A percentile compares a stretch with the other conserved stretches of the same genome.
These are phyloP conservation scores for Populus hybrid DNA, from an alignment of 441 rosid species.

Conservation along the genomic window DNA sequence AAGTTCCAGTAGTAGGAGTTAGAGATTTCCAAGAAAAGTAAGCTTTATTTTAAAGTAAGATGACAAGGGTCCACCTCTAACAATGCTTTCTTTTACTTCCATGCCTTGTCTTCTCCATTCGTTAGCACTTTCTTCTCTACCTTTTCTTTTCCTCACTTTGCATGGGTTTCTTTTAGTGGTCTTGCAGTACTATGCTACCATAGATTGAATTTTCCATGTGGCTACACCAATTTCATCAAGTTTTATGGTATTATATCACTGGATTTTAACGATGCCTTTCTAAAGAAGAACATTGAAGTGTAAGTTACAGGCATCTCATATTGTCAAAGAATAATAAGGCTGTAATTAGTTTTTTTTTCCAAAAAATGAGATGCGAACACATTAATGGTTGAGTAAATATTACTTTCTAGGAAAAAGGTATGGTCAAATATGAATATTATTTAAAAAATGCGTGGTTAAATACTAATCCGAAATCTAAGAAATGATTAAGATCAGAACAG, in stretches of 20 bases:
- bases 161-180: background rate
- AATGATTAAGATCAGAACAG: background rate
- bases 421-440: no score
- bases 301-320: no score
- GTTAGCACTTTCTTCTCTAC: background rate
- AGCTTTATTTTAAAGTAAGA: constrained; percentile 14
- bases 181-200: background rate
- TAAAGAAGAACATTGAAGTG: background rate
- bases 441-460: no score
- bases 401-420: no score
- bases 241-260: background rate
- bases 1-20: background rate
- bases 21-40: constrained; percentile 21
- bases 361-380: no score
- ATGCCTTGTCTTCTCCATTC: constrained; percentile 7
- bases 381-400: no score
- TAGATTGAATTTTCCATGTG: background rate
- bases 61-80: background rate
- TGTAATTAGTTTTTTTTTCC: no score
- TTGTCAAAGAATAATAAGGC: no score
- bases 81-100: constrained; percentile 1
- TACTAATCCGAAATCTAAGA: background rate
- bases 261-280: background rate
- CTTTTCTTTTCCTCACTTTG: background rate
- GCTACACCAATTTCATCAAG: background rate